Evolutionary conservation across 176 grass and related monocot species (phyloP), one percentile per base, ranked within the genome.

Genomic region (Oryza punctata): DNA sequence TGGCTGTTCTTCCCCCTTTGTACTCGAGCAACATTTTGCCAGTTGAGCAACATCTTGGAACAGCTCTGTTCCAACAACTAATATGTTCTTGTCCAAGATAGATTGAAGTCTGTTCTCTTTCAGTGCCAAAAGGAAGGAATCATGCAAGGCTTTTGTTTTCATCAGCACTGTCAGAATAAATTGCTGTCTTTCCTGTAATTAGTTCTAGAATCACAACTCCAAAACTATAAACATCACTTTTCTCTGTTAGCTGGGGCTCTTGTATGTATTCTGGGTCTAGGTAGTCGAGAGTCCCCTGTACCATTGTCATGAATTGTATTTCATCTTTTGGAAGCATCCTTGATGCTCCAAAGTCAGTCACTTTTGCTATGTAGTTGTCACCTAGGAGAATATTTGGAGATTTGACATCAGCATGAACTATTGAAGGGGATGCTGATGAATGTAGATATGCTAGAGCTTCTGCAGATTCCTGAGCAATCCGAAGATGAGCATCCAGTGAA

Each of bases 21-120:
- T 54, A 38, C 67, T 65, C 49, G 84, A 74, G 63, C 74, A 88
- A 50, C 10, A 0, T 18, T 76, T 78, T 28, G 81, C 75, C 23
- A 84, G 57, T 49, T 74, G 50, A 28, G 75, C 59, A 67, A 88
- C 16, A 65, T 84, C 86, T 88, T 83, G 27, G 46, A 88, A 30
- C 30, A 84, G n/a, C n/a, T 73, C 67, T 3, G 3, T 43, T 40
- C 24, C 67, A 38, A 83, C 67, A 37, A 25, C 52, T 63, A 44
- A 10, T 61, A 84, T 83, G 50, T 88, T 70, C 37, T 63, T 61
- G 33, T 88, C 86, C 24, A 78, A 65, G 10, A 88, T 84, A 6
- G 46, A 76, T 3, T 28, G 32, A 29, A 79, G 25, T 10, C 72
- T 15, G 30, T 68, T 74, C 28, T 87, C 43, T 72, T 82, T 76